Evolutionary conservation across 2,329 filamentous ascomycete species (phyloP).

Genomic region (Cyphellophora europaea): DNA sequence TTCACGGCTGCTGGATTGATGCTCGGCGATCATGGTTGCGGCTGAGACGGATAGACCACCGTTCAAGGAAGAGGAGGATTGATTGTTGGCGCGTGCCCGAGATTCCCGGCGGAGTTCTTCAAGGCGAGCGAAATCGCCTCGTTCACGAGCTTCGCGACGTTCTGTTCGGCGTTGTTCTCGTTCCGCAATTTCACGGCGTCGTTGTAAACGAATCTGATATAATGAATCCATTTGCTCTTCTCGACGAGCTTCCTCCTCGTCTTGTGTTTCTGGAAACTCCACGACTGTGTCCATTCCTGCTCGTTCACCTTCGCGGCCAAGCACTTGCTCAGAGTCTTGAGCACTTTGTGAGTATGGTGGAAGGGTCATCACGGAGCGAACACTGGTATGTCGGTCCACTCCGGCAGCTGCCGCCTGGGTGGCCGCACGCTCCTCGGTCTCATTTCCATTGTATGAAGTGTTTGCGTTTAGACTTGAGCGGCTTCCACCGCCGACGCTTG

Average conservation of each 20-base stretch:
- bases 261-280: conserved; percentile 69
- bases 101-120: conserved; percentile 51
- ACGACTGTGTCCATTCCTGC: conserved; percentile 85
- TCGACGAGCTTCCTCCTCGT: conserved; percentile 67
- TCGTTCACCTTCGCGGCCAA: conserved; percentile 83
- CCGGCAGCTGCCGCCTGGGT: conserved; percentile 24
- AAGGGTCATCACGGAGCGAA: conserved; percentile 89
- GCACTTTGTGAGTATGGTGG: conserved; percentile 72
- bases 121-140: conserved; percentile 62
- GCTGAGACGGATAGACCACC: conserved; percentile 22
- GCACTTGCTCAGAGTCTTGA: conserved; percentile 66
- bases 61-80: conserved; percentile 21
- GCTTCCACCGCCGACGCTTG: conserved; percentile 9
- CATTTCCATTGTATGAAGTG: conserved; percentile 12
- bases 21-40: conserved; percentile 32
- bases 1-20: conserved; percentile 33
- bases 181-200: conserved; percentile 66
- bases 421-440: conserved; percentile 18
- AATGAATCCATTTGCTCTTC: conserved; percentile 89
- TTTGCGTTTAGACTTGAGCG: conserved; percentile 8
- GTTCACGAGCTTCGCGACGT: conserved; percentile 60
- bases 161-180: conserved; percentile 65
- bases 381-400: conserved; percentile 73
- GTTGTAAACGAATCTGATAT: conserved; percentile 76
- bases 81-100: conserved; percentile 39